Evolutionary conservation across 805 yeast species (phyloP), one percentile per base, ranked within the genome.

Genomic region (Sungouiozyma ichnusensis): DNA sequence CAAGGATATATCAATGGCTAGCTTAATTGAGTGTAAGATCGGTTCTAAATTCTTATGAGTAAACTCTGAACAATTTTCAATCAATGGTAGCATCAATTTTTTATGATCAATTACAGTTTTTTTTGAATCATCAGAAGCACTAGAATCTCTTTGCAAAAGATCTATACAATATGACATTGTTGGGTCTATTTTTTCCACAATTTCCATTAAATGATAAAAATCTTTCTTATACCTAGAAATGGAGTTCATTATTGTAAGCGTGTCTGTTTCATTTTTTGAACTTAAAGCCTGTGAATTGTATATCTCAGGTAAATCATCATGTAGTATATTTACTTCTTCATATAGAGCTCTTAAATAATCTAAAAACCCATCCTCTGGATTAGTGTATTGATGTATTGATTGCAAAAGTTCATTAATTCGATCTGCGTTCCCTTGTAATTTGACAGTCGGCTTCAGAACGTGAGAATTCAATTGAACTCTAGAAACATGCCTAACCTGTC

Each of bases 1-100:
- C 13, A 63, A 54, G 1, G 69, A 59, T 3, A 69, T 55, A 42
- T 67, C 74, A 4, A 71, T 52, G 33, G 55, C 52, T 18, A 54
- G 45, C 49, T 67, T 66, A 38, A 62, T 54, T 0, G 52, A 48
- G 2, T 53, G 40, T 14, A 64, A 40, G 36, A 52, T 42, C 14
- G 55, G 57, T 41, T 61, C 59, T 17, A 66, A 53, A 11, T 47
- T 36, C 7, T n/a, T 33, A 7, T 36, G 39, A 13, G 51, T 47
- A 8, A 48, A 49, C 50, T 57, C 69, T 45, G 63, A 65, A 38
- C 58, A 54, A 13, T 45, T 52, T 49, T 59, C 70, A 15, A 60
- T 56, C 37, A 46, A 39, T 11, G 29, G 11, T 11, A 24, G 6
- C 29, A 24, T 24, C 29, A 11, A 24, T 24, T 11, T 11, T 24